Evolutionary conservation across 2,329 filamentous ascomycete genomes (phyloP).

Genomic region (Chrysosphaeria jannelii): DNA sequence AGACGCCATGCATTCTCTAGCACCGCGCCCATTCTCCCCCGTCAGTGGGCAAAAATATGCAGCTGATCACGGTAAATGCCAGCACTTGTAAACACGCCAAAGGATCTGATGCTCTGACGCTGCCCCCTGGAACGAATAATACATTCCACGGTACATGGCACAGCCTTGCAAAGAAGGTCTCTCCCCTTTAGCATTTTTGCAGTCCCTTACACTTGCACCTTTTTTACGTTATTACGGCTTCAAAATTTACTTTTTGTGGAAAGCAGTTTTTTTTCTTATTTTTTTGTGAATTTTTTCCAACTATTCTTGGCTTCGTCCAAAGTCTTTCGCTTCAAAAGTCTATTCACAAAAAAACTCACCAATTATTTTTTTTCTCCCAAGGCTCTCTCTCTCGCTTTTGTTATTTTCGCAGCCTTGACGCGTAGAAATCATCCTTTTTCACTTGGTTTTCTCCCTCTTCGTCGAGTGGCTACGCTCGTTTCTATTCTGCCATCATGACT

Average conservation of each 20-base stretch:
- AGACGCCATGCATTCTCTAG: too few relatives aligned
- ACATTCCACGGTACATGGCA: too few relatives aligned
- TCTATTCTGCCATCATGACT: conserved; percentile 16
- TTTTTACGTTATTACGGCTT: background rate
- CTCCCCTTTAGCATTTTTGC: too few relatives aligned
- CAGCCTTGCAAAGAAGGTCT: too few relatives aligned
- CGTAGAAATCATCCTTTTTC: background rate
- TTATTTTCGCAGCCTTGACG: background rate
- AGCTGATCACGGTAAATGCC: too few relatives aligned
- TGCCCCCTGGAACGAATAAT: too few relatives aligned
- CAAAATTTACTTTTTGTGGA: conserved; percentile 3
- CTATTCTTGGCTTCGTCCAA: background rate
- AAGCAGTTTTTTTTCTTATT: background rate
- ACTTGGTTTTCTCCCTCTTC: background rate
- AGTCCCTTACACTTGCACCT: conserved; percentile 2
- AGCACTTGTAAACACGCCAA: too few relatives aligned
- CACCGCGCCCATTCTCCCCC: too few relatives aligned
- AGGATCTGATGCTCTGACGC: too few relatives aligned
- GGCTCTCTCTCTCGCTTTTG: background rate
- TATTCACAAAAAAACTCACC: background rate
- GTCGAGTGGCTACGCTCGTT: conserved; percentile 1
- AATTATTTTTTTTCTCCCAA: too few relatives aligned
- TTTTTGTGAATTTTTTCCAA: background rate
- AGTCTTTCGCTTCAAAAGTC: background rate
- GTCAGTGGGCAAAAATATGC: too few relatives aligned